These are phyloP conservation scores for Cercis canadensis DNA, from an alignment of 306 rosid genomes.

Conservation along the genomic window DNA sequence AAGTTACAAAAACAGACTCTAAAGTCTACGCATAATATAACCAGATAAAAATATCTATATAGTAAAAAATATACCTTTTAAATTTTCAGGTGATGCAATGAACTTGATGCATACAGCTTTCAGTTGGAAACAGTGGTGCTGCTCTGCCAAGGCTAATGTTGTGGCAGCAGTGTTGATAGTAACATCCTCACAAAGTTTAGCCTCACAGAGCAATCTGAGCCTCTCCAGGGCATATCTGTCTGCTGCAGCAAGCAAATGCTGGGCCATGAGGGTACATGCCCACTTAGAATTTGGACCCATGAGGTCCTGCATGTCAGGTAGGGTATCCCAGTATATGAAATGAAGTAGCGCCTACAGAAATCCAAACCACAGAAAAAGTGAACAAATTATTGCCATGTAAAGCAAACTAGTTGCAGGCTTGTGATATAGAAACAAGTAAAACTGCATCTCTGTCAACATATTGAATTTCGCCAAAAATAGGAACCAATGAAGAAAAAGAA, in stretches of 20 bases:
- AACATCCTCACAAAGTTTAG: constrained; percentile 62
- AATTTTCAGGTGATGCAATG: constrained; percentile 65
- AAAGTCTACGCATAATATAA: background rate
- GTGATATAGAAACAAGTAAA: constrained; percentile 22
- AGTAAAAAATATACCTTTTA: constrained; percentile 51
- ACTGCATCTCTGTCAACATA: background rate
- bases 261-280: constrained; percentile 66
- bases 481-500: background rate
- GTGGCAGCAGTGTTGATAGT: constrained; percentile 78
- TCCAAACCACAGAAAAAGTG: constrained; percentile 13
- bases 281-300: constrained; percentile 54
- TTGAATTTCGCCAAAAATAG: background rate
- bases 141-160: constrained; percentile 79
- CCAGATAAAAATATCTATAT: background rate
- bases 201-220: constrained; percentile 66
- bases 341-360: constrained; percentile 67
- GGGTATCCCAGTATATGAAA: constrained; percentile 67
- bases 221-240: constrained; percentile 78
- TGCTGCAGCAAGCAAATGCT: constrained; percentile 79
- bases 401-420: background rate
- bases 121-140: constrained; percentile 72
- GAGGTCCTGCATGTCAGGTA: constrained; percentile 68
- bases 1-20: background rate
- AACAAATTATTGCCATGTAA: background rate
- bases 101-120: constrained; percentile 65